Percentiles rank a stretch among this genome's conserved stretches.
Evolutionary conservation across 2,329 filamentous ascomycete genomes (phyloP).

Genomic region (Onygenales sp.): DNA sequence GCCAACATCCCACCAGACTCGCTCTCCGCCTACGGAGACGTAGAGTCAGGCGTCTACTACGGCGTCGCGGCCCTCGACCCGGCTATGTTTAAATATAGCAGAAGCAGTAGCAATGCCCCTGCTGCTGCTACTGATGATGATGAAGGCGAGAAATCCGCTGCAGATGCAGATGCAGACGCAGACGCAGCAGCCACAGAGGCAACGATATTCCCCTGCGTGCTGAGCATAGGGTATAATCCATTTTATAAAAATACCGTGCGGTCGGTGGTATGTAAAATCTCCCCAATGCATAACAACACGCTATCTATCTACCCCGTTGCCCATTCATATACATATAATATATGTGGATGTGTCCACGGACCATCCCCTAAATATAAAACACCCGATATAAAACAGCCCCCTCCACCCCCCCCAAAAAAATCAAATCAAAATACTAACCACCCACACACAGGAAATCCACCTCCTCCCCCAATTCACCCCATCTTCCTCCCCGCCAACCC

Average conservation of each 20-base stretch:
- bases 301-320: too few species aligned
- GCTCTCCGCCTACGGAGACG: constrained; percentile 52
- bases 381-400: not conserved
- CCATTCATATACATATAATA: too few species aligned
- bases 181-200: constrained; percentile 5
- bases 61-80: constrained; percentile 71
- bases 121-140: not conserved
- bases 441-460: constrained; percentile 58
- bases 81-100: constrained; percentile 21
- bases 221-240: constrained; percentile 94
- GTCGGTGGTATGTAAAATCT: constrained; percentile 49
- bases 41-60: constrained; percentile 81
- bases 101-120: not conserved
- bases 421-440: not conserved
- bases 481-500: not conserved
- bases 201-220: constrained; percentile 70
- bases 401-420: not conserved
- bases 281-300: not conserved
- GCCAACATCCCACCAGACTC: constrained; percentile 69
- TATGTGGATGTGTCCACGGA: too few species aligned
- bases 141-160: not conserved
- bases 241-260: constrained; percentile 89
- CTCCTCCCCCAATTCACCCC: constrained; percentile 64
- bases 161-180: not conserved
- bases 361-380: not conserved